Evolutionary conservation across 495 filamentous ascomycete species (phyloP).

Genomic region (Tuber brumale): DNA sequence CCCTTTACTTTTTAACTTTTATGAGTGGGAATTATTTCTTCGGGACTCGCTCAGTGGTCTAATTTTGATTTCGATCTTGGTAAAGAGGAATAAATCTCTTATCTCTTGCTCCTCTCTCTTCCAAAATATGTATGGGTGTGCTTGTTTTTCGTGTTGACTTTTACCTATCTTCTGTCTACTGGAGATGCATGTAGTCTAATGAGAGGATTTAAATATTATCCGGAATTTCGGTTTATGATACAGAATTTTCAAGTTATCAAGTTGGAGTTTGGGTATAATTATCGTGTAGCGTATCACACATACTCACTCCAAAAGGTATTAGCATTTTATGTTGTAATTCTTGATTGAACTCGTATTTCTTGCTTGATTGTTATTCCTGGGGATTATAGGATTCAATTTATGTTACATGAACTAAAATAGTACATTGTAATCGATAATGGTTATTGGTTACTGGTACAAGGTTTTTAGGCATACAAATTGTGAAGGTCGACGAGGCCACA

Average conservation of each 20-base stretch:
- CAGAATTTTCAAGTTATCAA: not conserved
- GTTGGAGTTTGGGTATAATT: not conserved
- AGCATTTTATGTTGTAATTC: no score
- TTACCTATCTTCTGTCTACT: not conserved
- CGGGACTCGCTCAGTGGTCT: not conserved
- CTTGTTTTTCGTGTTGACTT: not conserved
- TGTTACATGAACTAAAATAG: no score
- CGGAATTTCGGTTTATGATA: not conserved
- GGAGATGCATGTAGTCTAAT: not conserved
- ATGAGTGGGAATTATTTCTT: not conserved
- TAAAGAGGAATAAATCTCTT: not conserved
- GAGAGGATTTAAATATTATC: slow-evolving; percentile 2
- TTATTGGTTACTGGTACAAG: no score
- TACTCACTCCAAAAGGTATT: not conserved
- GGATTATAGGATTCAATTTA: no score
- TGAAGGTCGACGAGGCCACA: no score
- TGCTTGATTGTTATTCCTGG: no score
- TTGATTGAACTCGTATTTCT: no score
- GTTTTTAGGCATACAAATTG: no score
- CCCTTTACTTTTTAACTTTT: not conserved
- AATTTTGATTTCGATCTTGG: not conserved
- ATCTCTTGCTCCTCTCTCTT: not conserved
- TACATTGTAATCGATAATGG: no score
- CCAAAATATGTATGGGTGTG: not conserved
- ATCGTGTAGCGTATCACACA: not conserved